phyloP scores from a whole-genome alignment of 2,329 filamentous ascomycete genomes.

The Chrysosporium queenslandicum region DNA sequence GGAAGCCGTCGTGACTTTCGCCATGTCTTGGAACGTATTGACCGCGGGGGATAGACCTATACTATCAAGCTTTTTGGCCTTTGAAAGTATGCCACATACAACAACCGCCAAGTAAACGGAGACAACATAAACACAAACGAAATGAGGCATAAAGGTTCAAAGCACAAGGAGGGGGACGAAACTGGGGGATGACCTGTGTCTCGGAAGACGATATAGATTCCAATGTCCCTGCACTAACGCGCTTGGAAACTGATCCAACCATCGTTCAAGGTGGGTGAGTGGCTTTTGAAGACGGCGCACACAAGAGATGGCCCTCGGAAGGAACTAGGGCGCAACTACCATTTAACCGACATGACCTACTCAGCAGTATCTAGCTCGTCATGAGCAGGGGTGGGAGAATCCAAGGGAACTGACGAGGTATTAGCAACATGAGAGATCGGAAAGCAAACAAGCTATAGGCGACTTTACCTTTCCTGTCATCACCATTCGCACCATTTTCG shows the following conservation, averaged over 20 bases:
- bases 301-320: background rate
- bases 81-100: background rate
- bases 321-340: background rate
- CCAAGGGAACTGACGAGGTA: slow-evolving; percentile 44
- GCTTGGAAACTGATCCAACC: background rate
- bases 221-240: background rate
- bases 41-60: background rate
- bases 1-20: background rate
- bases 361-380: slow-evolving; percentile 96
- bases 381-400: slow-evolving; percentile 71
- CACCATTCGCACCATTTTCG: slow-evolving; percentile 70
- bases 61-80: slow-evolving; percentile 1
- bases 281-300: background rate
- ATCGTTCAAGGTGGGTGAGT: slow-evolving; percentile 1
- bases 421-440: background rate
- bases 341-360: slow-evolving; percentile 33
- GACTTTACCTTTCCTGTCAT: slow-evolving; percentile 72
- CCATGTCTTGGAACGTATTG: background rate
- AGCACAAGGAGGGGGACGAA: background rate
- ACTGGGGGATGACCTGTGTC: slow-evolving; percentile 6
- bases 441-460: slow-evolving; percentile 15
- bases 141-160: background rate
- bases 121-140: background rate
- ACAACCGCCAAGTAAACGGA: background rate
- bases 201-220: background rate